A percentile compares a stretch with the other conserved stretches of the same genome.
Evolutionary conservation across 2,329 filamentous ascomycete genomes (phyloP).

Genomic region (Chalaropsis ovoidea): DNA sequence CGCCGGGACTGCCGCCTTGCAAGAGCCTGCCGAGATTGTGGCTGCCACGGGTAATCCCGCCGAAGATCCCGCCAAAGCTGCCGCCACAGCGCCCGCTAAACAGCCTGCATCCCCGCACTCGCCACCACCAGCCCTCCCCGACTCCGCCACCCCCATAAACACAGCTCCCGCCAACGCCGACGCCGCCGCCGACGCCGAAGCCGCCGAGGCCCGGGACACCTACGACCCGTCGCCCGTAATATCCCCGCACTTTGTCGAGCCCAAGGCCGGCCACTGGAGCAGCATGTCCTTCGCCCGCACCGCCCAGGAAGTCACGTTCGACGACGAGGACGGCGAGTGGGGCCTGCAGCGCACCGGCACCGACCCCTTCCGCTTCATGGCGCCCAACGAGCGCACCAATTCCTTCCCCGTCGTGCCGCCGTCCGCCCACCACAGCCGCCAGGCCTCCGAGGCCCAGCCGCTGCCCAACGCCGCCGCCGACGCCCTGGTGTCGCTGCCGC

Average conservation of each 20-base stretch:
- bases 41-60: neutral
- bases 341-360: slow-evolving; percentile 42
- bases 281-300: slow-evolving; percentile 55
- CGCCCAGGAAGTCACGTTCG: slow-evolving; percentile 51
- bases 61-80: neutral
- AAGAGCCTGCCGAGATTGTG: neutral
- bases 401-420: slow-evolving; percentile 50
- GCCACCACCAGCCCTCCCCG: neutral
- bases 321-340: slow-evolving; percentile 52
- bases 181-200: slow-evolving; percentile 9
- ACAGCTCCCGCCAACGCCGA: slow-evolving; percentile 8
- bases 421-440: slow-evolving; percentile 15
- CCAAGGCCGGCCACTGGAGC: slow-evolving; percentile 46
- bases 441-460: slow-evolving; percentile 10
- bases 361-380: slow-evolving; percentile 52
- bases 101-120: neutral
- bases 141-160: slow-evolving; percentile 18
- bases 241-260: slow-evolving; percentile 27
- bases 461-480: slow-evolving; percentile 17
- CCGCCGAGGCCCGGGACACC: neutral
- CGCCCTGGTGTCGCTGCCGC: slow-evolving; percentile 9
- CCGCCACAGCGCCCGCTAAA: neutral
- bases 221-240: slow-evolving; percentile 16
- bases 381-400: slow-evolving; percentile 48
- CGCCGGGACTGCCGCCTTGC: neutral